Base-by-base conservation (phyloP, 768 basidiomycete species). In the Candolleomyces aberdarensis region DNA sequence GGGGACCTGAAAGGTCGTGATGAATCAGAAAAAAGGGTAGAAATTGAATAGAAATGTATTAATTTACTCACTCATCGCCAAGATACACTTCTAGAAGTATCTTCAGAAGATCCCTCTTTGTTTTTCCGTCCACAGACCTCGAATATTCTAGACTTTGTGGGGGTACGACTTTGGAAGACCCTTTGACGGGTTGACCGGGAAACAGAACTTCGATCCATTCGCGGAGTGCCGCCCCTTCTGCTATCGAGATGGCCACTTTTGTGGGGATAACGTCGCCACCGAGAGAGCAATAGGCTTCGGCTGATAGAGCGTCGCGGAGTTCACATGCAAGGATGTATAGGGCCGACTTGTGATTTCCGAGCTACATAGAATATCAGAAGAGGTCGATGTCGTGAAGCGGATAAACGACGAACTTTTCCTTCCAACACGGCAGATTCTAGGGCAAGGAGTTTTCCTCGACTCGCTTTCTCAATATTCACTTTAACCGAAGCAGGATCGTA, bases 211-310 rank as follows among this genome's bases (percentile, higher is more conserved):
- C 74, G 13, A 78, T 83, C 90, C 82, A 91, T 48, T 74, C 75
- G 66, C 80, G 83, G 66, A 86, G 74, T 13, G 74, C 74, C 52
- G 66, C 69, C 19, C 77, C 83, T 67, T 78, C 81, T 22, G 81
- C 85, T 43, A 87, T 76, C 0, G 74, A 57, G 40, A 79, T 77
- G 0, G 86, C 87, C 0, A 81, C 73, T 63, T 83, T 86, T 1
- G 80, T 75, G 0, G 89, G 80, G 4, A 97, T 75, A 22, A 96
- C 82, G 20, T 85, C 83, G 5, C 95, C 93, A 17, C 86, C 87
- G 36, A 89, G 83, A 1, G 88, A 83, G 67, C 95, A 96, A 72
- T 95, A 97, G 5, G 87, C 82, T 69, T 96, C 93, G 0, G 94
- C 92, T 2, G 92, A 90, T 0, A 83, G 75, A 0, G 83, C 78